A percentile compares a stretch with the other conserved stretches of the same genome.
Conservation (phyloP, 306 rosid genomes). For the Echinosophora koreensis region DNA sequence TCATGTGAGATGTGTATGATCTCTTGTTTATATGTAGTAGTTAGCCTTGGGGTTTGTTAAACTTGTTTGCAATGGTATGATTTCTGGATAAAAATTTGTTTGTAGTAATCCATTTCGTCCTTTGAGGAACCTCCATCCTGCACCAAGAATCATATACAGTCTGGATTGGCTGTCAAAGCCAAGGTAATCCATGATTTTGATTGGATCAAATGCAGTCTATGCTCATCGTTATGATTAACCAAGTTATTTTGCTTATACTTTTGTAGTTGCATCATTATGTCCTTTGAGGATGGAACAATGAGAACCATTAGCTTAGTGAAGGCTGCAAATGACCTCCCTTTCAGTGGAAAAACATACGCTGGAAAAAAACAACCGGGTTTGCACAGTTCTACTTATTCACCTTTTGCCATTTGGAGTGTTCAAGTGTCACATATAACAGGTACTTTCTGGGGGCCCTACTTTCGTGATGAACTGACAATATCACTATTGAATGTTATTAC, state of each 20-base stretch:
- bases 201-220: conserved; percentile 32
- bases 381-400: conserved; percentile 61
- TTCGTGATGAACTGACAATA: neutral
- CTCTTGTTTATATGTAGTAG: conserved; percentile 11
- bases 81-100: conserved; percentile 43
- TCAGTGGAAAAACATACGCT: conserved; percentile 68
- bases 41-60: conserved; percentile 14
- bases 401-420: conserved; percentile 86
- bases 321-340: conserved; percentile 81
- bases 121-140: conserved; percentile 75
- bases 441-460: conserved; percentile 43
- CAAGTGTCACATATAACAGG: conserved; percentile 87
- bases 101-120: conserved; percentile 91
- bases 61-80: conserved; percentile 37
- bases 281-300: conserved; percentile 94
- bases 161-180: conserved; percentile 87
- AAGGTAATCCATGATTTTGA: conserved; percentile 59
- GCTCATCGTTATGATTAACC: conserved; percentile 35
- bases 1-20: conserved; percentile 10
- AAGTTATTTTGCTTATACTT: conserved; percentile 42
- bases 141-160: conserved; percentile 79
- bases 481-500: conserved; percentile 10
- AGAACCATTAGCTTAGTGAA: conserved; percentile 75
- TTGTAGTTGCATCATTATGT: conserved; percentile 78
- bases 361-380: conserved; percentile 78